Conservation (phyloP, 371 early-diverging fungal genomes). For the Funneliformis caledonium region DNA sequence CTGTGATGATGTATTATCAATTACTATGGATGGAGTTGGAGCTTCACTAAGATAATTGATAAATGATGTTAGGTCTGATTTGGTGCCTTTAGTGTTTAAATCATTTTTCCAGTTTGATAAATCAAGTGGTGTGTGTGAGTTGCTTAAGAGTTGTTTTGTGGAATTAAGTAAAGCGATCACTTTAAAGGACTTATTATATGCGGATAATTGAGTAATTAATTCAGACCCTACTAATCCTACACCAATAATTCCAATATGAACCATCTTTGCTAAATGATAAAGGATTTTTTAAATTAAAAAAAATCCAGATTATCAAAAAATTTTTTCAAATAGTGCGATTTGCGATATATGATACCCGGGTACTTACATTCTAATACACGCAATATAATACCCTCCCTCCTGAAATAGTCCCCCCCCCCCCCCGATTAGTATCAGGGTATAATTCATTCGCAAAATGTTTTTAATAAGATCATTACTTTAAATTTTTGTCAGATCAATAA, state of each 20-base stretch:
- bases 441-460: too few relatives aligned
- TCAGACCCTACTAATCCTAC: slow-evolving; percentile 94
- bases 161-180: slow-evolving; percentile 43
- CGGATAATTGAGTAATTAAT: slow-evolving; percentile 72
- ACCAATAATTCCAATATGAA: slow-evolving; percentile 89
- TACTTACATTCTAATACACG: too few relatives aligned
- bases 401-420: too few relatives aligned
- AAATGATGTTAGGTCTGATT: slow-evolving; percentile 57
- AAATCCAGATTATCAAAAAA: too few relatives aligned
- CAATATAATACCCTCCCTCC: too few relatives aligned
- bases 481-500: too few relatives aligned
- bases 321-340: too few relatives aligned
- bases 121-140: slow-evolving; percentile 51
- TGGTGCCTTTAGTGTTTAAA: slow-evolving; percentile 38
- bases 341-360: too few relatives aligned
- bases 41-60: slow-evolving; percentile 53
- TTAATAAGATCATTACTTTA: too few relatives aligned
- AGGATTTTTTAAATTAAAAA: too few relatives aligned
- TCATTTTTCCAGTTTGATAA: slow-evolving; percentile 42
- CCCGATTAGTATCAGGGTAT: too few relatives aligned
- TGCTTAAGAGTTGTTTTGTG: slow-evolving; percentile 45
- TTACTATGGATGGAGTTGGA: slow-evolving; percentile 64
- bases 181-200: background rate
- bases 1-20: slow-evolving; percentile 93
- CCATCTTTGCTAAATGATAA: slow-evolving; percentile 36